Evolutionary conservation across 75 land plant genomes (phyloP).

Genomic region (Isoetes taiwanensis): DNA sequence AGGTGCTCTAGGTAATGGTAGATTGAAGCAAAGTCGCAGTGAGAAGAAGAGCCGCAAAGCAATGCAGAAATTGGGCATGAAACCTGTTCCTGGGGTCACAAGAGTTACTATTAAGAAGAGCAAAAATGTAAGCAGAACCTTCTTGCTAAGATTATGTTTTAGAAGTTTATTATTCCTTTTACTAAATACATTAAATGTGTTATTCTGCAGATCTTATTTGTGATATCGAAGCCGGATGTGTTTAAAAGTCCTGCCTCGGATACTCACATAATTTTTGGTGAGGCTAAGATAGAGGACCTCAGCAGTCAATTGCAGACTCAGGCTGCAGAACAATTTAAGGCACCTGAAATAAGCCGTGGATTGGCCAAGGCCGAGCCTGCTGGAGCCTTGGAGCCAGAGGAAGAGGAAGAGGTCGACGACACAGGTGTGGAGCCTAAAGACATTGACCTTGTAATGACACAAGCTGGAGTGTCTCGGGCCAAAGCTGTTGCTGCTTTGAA

Average conservation of each 20-base stretch:
- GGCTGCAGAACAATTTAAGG: constrained; percentile 75
- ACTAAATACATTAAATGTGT: constrained; percentile 5
- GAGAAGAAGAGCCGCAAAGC: constrained; percentile 2
- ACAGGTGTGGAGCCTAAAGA: constrained; percentile 70
- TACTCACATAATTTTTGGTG: constrained; percentile 70
- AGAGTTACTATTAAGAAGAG: not conserved
- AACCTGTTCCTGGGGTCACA: not conserved
- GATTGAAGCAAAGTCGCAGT: not conserved
- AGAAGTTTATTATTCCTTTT: not conserved
- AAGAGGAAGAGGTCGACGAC: constrained; percentile 77
- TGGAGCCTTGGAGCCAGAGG: constrained; percentile 21
- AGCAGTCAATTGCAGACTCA: constrained; percentile 72
- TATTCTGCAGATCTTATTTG: constrained; percentile 50
- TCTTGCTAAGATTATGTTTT: not conserved
- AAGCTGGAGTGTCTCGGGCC: constrained; percentile 61
- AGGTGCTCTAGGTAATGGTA: not conserved
- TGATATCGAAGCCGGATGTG: constrained; percentile 84
- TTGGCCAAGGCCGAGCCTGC: constrained; percentile 40
- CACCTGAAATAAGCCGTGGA: constrained; percentile 42
- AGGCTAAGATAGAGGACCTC: constrained; percentile 80
- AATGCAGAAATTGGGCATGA: not conserved
- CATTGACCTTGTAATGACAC: constrained; percentile 85
- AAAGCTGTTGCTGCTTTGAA: constrained; percentile 74
- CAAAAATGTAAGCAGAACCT: constrained; percentile 8
- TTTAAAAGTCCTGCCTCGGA: constrained; percentile 84